These are phyloP conservation scores for Trypanosoma brucei DNA, from an alignment of 208 protist genomes.

Conservation along the genomic window DNA sequence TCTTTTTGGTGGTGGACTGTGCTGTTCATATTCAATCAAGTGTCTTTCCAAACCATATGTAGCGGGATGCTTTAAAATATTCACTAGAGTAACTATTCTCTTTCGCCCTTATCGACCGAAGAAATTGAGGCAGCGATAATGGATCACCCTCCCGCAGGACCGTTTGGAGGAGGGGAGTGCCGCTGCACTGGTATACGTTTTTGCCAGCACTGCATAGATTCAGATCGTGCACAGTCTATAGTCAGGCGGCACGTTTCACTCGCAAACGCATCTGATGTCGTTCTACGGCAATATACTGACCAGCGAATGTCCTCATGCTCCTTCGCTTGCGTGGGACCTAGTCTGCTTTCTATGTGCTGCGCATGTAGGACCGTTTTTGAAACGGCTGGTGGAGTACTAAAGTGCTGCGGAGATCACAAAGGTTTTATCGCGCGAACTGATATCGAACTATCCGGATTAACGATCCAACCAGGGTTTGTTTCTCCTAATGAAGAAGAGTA, in stretches of 20 bases:
- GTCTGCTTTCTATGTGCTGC: constrained; percentile 38
- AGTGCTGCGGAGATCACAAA: constrained; percentile 43
- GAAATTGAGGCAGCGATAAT: too few relatives aligned
- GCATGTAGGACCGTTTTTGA: constrained; percentile 41
- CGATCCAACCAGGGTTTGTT: constrained; percentile 41
- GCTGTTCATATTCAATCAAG: too few relatives aligned
- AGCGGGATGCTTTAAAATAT: not conserved
- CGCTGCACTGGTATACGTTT: constrained; percentile 73
- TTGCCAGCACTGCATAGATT: constrained; percentile 48
- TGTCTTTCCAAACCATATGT: too few relatives aligned
- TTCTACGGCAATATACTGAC: constrained; percentile 39
- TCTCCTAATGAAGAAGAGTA: constrained; percentile 39
- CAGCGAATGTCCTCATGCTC: constrained; percentile 74
- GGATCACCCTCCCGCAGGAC: too few relatives aligned
- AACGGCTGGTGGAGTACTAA: constrained; percentile 14
- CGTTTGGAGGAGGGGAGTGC: constrained; percentile 22
- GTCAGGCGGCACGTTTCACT: constrained; percentile 33
- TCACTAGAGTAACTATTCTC: not conserved
- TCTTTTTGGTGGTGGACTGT: too few relatives aligned
- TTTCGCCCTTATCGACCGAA: too few relatives aligned
- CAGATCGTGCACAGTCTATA: constrained; percentile 44
- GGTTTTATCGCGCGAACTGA: not conserved
- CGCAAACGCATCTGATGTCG: constrained; percentile 27
- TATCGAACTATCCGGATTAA: constrained; percentile 38
- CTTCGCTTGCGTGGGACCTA: constrained; percentile 40